phyloP scores from a whole-genome alignment of 2,329 filamentous ascomycete genomes.

The Penicillium sp. region DNA sequence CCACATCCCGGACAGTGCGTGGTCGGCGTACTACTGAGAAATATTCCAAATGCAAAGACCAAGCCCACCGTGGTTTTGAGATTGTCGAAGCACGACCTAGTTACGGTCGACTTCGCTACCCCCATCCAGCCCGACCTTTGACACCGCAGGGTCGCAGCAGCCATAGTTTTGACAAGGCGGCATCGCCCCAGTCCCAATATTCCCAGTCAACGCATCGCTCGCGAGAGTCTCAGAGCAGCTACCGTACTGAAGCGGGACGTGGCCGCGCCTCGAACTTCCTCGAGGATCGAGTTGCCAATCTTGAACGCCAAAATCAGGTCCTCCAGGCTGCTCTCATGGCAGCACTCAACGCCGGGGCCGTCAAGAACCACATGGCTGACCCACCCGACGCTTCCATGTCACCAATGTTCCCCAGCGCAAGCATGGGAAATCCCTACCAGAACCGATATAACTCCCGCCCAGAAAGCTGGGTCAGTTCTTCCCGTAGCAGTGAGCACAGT shows the following conservation, averaged over 20 bases:
- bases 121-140: slow-evolving; percentile 14
- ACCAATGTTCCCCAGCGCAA: slow-evolving; percentile 19
- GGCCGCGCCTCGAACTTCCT: slow-evolving; percentile 26
- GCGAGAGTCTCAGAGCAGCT: slow-evolving; percentile 19
- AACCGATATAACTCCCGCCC: slow-evolving; percentile 18
- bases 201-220: slow-evolving; percentile 24
- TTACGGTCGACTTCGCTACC: slow-evolving; percentile 9
- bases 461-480: slow-evolving; percentile 32
- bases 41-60: slow-evolving; percentile 7
- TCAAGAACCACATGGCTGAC: slow-evolving; percentile 30
- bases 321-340: slow-evolving; percentile 44
- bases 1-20: slow-evolving; percentile 5
- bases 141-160: slow-evolving; percentile 25
- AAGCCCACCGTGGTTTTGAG: slow-evolving; percentile 11
- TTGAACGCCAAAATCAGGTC: slow-evolving; percentile 45
- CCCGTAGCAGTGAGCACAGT: slow-evolving; percentile 27
- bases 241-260: slow-evolving; percentile 9
- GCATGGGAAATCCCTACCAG: slow-evolving; percentile 17
- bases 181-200: slow-evolving; percentile 24
- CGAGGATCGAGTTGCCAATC: slow-evolving; percentile 38
- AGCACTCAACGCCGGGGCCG: slow-evolving; percentile 36
- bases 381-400: slow-evolving; percentile 24
- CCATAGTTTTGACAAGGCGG: slow-evolving; percentile 20
- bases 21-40: slow-evolving; percentile 15
- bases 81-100: slow-evolving; percentile 10